Base-by-base conservation (phyloP, 2,329 filamentous ascomycete genomes). In the Epichloe hybrida region DNA sequence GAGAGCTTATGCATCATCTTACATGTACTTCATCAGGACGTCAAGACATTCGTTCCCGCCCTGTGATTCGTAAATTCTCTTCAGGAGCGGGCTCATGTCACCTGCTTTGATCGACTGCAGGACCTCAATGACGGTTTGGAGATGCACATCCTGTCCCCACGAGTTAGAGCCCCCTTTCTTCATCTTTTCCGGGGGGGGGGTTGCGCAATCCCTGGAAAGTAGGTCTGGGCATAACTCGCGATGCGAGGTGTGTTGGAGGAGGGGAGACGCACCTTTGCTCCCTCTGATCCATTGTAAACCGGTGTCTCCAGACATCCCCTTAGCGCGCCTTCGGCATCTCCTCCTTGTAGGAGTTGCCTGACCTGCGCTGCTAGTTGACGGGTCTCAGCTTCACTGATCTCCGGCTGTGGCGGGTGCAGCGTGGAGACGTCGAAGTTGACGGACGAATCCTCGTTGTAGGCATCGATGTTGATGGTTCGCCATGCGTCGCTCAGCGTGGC, bases 1-100 rank as follows among this genome's bases (percentile, higher is more conserved):
- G n/a, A n/a, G n/a, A n/a, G n/a, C n/a, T n/a, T n/a, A 15, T 13
- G 38, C 23, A 23, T 17, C 1, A 21, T n/a, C 39, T 39, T 80
- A 96, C 82, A 96, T 75, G 71, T 96, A 98, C 74, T 98, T 98
- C 87, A 95, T 95, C 66, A 98, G 72, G 48, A 91, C 88, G 67
- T 98, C 93, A 58, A 95, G 72, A 54, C 86, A 77, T 69, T 97
- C 93, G 54, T 80, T 81, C 31, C 93, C 93, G 54, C 86, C 86
- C 48, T 86, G 80, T 11, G 83, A 81, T 53, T 73, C 74, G 70
- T 93, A 89, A 62, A 97, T 85, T 52, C 83, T 80, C 69, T 84
- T 81, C 58, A 98, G 74, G 62, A 97, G 81, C 13, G 88, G 86
- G 56, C 83, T 88, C 87, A 97, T 97, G 60, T 98, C 93, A 60